Evolutionary conservation across 306 rosid species (phyloP).

Genomic region (Acacia crassicarpa): DNA sequence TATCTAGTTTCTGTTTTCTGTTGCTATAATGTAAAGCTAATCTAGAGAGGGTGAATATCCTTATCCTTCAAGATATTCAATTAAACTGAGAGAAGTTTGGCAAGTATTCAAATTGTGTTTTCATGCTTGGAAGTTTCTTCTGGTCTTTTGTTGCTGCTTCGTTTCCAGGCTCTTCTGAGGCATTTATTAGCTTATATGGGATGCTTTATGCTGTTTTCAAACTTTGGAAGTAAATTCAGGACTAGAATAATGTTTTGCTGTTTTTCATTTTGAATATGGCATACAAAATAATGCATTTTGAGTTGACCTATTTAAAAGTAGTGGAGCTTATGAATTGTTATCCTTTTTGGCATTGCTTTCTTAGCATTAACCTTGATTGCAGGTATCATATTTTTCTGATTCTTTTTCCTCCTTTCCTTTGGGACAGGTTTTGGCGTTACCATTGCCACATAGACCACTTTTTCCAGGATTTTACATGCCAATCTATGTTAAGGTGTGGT

Average conservation of each 20-base stretch:
- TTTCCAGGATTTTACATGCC: constrained; percentile 99
- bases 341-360: constrained; percentile 3
- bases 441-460: constrained; percentile 93
- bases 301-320: not conserved
- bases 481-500: constrained; percentile 82
- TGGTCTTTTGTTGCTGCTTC: not conserved
- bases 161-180: not conserved
- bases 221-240: not conserved
- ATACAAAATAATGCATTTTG: not conserved
- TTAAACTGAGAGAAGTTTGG: not conserved
- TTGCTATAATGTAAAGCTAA: constrained; percentile 6
- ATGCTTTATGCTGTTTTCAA: constrained; percentile 13
- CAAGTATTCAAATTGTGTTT: not conserved
- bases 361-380: constrained; percentile 3
- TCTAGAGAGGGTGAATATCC: constrained; percentile 4
- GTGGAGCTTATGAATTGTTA: constrained; percentile 19
- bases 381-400: constrained; percentile 15
- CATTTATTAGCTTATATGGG: not conserved
- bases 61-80: not conserved
- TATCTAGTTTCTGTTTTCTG: not conserved
- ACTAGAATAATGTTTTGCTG: not conserved
- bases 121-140: not conserved
- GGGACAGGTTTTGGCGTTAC: constrained; percentile 91
- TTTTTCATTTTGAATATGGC: not conserved
- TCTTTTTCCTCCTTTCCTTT: constrained; percentile 15